Evolutionary conservation across 345 rosid genomes (phyloP).

Genomic region (Dipteronia dyeriana): DNA sequence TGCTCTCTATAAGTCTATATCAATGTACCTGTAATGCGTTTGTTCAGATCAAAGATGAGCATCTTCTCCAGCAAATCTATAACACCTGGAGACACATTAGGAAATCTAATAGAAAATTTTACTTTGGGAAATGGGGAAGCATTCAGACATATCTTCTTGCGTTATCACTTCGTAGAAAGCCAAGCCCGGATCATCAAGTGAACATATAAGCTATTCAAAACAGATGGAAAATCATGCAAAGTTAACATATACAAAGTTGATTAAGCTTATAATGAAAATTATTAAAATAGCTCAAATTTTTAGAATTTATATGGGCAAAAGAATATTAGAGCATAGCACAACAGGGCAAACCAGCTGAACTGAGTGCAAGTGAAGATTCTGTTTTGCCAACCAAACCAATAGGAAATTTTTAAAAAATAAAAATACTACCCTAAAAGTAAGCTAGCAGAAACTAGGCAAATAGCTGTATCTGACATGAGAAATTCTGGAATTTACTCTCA

Average conservation of each 20-base stretch:
- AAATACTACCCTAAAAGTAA: too few relatives aligned
- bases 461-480: too few relatives aligned
- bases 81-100: constrained; percentile 65
- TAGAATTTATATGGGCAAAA: neutral
- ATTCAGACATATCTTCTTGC: constrained; percentile 96
- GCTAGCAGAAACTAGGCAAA: too few relatives aligned
- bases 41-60: constrained; percentile 92
- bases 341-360: neutral
- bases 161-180: constrained; percentile 93
- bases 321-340: neutral
- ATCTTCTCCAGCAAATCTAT: constrained; percentile 87
- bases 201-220: constrained; percentile 81
- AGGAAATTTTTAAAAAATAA: too few relatives aligned
- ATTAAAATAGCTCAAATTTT: neutral
- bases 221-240: constrained; percentile 7
- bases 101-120: constrained; percentile 76
- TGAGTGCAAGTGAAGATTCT: constrained; percentile 1
- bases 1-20: too few relatives aligned
- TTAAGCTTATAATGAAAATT: neutral
- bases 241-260: constrained; percentile 5
- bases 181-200: constrained; percentile 95
- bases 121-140: constrained; percentile 94
- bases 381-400: neutral
- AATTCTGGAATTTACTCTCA: too few relatives aligned
- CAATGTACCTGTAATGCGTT: constrained; percentile 79